phyloP scores from a whole-genome alignment of 305 asterid species.

The Petunia hybrid region DNA sequence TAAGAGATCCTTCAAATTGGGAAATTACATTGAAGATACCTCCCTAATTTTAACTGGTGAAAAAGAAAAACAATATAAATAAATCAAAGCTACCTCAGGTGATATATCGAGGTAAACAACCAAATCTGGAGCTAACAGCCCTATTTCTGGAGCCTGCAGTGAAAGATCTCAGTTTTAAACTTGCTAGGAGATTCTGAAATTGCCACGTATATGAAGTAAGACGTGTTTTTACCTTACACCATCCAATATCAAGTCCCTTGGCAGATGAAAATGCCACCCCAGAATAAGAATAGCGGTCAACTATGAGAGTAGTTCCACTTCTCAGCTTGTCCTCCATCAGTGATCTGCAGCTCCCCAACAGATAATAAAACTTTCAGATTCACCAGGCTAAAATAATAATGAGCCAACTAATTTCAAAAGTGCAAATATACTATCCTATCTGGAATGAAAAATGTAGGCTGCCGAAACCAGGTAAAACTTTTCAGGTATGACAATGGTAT shows the following conservation, averaged over 20 bases:
- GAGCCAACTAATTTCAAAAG: not conserved
- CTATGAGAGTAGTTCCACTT: slow-evolving; percentile 82
- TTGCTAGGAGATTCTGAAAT: slow-evolving; percentile 18
- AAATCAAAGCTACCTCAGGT: slow-evolving; percentile 67
- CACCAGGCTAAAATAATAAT: not conserved
- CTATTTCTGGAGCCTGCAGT: slow-evolving; percentile 84
- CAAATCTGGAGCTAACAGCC: slow-evolving; percentile 90
- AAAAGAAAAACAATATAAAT: not conserved
- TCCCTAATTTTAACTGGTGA: not conserved
- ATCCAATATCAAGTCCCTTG: slow-evolving; percentile 85
- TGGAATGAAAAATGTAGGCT: not conserved
- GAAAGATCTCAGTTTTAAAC: not conserved
- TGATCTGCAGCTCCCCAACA: slow-evolving; percentile 47
- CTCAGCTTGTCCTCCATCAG: slow-evolving; percentile 88
- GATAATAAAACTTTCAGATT: not conserved
- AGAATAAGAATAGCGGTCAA: slow-evolving; percentile 94
- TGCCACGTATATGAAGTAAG: slow-evolving; percentile 7
- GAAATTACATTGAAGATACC: not conserved
- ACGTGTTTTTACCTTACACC: slow-evolving; percentile 77
- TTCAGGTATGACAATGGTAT: not conserved
- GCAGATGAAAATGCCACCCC: slow-evolving; percentile 98
- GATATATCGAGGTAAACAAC: slow-evolving; percentile 89
- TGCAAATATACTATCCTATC: not conserved
- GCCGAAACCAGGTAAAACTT: not conserved
- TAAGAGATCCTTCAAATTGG: slow-evolving; percentile 1